Percentiles rank a stretch among this genome's conserved stretches.
phyloP scores from a whole-genome alignment of 2,329 filamentous ascomycete species.

The Trichoderma afroharzianum region DNA sequence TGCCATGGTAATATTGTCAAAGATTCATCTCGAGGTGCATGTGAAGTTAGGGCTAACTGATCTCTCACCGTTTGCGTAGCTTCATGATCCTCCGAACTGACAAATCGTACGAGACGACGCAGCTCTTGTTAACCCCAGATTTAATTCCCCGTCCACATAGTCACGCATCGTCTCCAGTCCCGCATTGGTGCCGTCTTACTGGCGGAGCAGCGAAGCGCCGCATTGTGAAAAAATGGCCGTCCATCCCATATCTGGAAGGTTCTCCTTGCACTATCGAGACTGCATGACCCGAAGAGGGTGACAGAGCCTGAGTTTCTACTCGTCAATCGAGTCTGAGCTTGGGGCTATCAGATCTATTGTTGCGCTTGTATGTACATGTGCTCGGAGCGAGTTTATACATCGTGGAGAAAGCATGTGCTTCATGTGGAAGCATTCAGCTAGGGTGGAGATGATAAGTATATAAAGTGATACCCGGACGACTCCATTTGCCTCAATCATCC shows the following conservation, averaged over 20 bases:
- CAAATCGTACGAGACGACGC: neutral
- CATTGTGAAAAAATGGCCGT: neutral
- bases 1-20: too few species aligned
- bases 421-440: neutral
- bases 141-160: neutral
- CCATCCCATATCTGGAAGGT: constrained; percentile 16
- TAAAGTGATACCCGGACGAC: neutral
- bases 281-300: neutral
- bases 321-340: neutral
- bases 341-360: neutral
- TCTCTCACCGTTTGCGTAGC: neutral
- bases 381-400: neutral
- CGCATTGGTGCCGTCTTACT: neutral
- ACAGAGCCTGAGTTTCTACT: neutral
- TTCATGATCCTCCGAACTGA: neutral
- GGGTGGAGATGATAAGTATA: neutral
- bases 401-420: constrained; percentile 6
- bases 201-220: constrained; percentile 11
- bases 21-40: neutral
- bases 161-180: neutral
- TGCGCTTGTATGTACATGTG: neutral
- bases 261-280: constrained; percentile 2
- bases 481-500: neutral
- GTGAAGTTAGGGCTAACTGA: neutral
- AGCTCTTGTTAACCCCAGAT: neutral